Conservation (phyloP, 2,329 filamentous ascomycete genomes). For the Aureobasidium musti region DNA sequence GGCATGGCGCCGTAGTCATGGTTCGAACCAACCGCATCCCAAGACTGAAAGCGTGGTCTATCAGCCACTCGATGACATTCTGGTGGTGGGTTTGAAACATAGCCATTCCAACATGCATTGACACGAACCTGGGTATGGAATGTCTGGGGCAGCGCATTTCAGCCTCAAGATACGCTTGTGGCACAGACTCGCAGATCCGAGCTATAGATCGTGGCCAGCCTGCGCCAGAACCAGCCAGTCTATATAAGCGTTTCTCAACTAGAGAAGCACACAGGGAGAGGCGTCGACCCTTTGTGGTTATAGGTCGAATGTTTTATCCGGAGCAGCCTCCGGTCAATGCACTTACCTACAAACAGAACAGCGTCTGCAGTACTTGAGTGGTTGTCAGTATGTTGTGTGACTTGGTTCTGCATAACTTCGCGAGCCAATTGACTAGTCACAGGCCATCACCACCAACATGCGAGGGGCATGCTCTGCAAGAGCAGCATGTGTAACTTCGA, state of each 20-base stretch:
- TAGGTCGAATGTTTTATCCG: background rate
- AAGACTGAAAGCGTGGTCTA: background rate
- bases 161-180: slow-evolving; percentile 1
- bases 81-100: slow-evolving; percentile 5
- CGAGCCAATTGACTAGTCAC: background rate
- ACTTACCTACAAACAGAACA: background rate
- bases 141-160: slow-evolving; percentile 8
- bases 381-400: background rate
- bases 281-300: background rate
- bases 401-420: background rate
- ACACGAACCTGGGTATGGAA: background rate
- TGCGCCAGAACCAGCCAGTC: background rate
- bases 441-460: background rate
- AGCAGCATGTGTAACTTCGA: background rate
- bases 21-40: background rate
- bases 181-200: background rate
- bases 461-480: background rate
- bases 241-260: background rate
- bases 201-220: background rate
- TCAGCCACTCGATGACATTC: background rate
- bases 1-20: slow-evolving; percentile 9
- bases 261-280: background rate
- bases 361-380: background rate
- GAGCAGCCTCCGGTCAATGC: background rate
- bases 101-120: slow-evolving; percentile 1